A percentile compares a stretch with the other conserved stretches of the same genome.
These are phyloP conservation scores for Silene vulgaris DNA, from an alignment of 179 eudicot genomes.

Conservation along the genomic window DNA sequence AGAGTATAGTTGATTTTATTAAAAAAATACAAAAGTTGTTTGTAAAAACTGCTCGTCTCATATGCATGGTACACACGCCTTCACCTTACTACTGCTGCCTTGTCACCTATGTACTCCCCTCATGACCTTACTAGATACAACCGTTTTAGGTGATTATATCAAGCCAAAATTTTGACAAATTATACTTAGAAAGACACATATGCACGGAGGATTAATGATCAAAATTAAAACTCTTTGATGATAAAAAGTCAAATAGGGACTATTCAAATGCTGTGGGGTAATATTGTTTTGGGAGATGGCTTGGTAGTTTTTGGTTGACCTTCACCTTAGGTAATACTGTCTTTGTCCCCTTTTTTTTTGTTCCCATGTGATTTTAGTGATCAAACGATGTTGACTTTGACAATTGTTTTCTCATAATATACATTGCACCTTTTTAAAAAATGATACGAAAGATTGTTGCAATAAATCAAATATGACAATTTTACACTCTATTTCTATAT, in stretches of 20 bases:
- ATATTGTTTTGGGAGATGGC: neutral
- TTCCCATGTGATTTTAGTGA: neutral
- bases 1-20: neutral
- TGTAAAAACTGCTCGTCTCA: neutral
- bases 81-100: neutral
- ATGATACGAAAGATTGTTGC: neutral
- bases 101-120: neutral
- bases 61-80: neutral
- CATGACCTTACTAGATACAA: neutral
- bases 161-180: neutral
- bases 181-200: neutral
- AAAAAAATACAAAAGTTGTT: neutral
- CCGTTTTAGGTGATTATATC: neutral
- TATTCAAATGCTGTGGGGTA: neutral
- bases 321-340: neutral
- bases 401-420: neutral
- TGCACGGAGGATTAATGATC: neutral
- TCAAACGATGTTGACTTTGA: neutral
- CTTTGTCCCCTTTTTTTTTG: neutral
- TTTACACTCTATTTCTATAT: neutral
- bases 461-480: neutral
- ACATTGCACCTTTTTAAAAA: neutral
- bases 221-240: neutral
- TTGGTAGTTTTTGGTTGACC: conserved; percentile 6
- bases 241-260: neutral